These are phyloP conservation scores for Penicillium carneum DNA, from an alignment of 2,329 filamentous ascomycete species.

Conservation along the genomic window DNA sequence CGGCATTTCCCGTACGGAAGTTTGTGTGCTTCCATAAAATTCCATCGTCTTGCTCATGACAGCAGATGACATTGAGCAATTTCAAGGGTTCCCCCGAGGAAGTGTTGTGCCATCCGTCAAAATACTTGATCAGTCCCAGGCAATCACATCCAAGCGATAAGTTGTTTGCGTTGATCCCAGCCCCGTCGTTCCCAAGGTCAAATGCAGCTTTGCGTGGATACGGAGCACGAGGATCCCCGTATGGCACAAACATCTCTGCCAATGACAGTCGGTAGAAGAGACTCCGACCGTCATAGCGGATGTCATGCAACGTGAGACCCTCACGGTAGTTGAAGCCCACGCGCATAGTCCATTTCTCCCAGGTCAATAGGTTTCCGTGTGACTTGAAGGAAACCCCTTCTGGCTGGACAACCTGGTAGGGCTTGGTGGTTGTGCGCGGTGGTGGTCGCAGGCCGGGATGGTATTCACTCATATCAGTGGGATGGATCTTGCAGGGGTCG, in stretches of 20 bases:
- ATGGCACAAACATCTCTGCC: conserved; percentile 57
- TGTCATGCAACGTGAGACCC: conserved; percentile 53
- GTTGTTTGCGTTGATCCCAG: conserved; percentile 55
- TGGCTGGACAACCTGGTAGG: conserved; percentile 48
- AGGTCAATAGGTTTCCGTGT: conserved; percentile 42
- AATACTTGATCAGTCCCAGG: conserved; percentile 55
- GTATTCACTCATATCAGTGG: conserved; percentile 43
- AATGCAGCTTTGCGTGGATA: conserved; percentile 55
- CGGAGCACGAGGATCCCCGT: conserved; percentile 52
- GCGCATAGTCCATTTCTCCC: conserved; percentile 56
- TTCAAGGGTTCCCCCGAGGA: conserved; percentile 46
- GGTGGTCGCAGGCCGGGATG: conserved; percentile 43
- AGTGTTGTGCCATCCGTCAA: conserved; percentile 51
- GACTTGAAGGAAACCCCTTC: conserved; percentile 47
- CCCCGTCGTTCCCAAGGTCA: conserved; percentile 55
- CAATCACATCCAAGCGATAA: conserved; percentile 54
- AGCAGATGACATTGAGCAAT: conserved; percentile 54
- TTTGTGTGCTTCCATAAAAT: conserved; percentile 55
- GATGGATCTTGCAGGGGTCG: conserved; percentile 51
- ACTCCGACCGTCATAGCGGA: conserved; percentile 50
- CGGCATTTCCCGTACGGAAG: conserved; percentile 45
- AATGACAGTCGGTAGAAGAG: conserved; percentile 54
- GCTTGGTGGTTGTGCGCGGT: conserved; percentile 47
- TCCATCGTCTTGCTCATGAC: conserved; percentile 51
- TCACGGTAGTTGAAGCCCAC: conserved; percentile 57